phyloP scores from a whole-genome alignment of 2,329 filamentous ascomycete species.

The Aspergillus amoenus region DNA sequence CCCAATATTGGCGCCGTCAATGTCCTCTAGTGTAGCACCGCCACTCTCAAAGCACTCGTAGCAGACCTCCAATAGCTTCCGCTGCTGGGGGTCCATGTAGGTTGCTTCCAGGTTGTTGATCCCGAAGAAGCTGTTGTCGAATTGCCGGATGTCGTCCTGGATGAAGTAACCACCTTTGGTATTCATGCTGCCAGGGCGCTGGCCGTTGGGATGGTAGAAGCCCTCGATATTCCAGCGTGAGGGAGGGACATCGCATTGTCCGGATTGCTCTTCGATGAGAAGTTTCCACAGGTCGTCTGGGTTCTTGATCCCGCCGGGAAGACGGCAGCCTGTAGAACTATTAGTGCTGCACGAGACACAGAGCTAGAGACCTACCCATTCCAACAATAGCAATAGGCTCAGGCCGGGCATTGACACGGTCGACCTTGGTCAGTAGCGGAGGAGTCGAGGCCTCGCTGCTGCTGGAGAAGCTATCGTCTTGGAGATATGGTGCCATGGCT shows the following conservation, averaged over 20 bases:
- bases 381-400: not conserved
- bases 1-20: constrained; percentile 2
- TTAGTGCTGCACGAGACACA: not conserved
- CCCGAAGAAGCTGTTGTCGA: constrained; percentile 12
- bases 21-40: not conserved
- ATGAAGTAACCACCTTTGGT: constrained; percentile 2
- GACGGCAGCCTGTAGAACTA: not conserved
- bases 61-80: constrained; percentile 10
- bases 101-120: constrained; percentile 19
- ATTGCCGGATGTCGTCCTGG: not conserved
- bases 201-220: constrained; percentile 1
- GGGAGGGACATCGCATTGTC: not conserved
- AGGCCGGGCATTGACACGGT: not conserved
- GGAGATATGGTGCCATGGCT: not conserved
- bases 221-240: not conserved
- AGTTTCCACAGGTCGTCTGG: constrained; percentile 12
- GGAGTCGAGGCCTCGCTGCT: not conserved
- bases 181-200: not conserved
- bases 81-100: constrained; percentile 14
- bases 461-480: not conserved
- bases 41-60: constrained; percentile 12
- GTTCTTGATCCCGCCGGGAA: not conserved
- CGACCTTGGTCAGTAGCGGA: not conserved
- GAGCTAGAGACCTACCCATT: not conserved
- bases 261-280: not conserved